Evolutionary conservation across 352 stramenopile genomes (phyloP).

Genomic region (Phytopythium ostracodes): DNA sequence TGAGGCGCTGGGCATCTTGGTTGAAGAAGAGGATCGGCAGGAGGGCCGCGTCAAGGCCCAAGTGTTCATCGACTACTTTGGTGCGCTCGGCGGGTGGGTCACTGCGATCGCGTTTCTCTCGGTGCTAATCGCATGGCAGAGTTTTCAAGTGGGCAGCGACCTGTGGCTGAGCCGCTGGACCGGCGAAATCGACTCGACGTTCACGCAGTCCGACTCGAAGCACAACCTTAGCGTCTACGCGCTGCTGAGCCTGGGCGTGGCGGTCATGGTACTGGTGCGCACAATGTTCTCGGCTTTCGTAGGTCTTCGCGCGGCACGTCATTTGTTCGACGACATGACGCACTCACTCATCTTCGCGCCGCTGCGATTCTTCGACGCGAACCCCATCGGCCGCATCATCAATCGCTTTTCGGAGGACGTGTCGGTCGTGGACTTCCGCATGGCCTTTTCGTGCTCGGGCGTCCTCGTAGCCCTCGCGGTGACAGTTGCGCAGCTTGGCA

Average conservation of each 20-base stretch:
- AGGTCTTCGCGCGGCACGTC: slow-evolving; percentile 21
- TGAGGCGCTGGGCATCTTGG: background rate
- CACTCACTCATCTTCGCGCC: slow-evolving; percentile 71
- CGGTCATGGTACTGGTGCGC: slow-evolving; percentile 26
- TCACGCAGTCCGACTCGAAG: background rate
- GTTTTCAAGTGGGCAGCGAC: slow-evolving; percentile 15
- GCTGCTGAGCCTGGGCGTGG: slow-evolving; percentile 5
- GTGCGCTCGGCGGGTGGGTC: slow-evolving; percentile 18
- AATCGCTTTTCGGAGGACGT: slow-evolving; percentile 87
- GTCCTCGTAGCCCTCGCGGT: slow-evolving; percentile 44
- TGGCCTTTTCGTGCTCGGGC: slow-evolving; percentile 11
- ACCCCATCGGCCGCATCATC: slow-evolving; percentile 79
- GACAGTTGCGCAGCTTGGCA: slow-evolving; percentile 56
- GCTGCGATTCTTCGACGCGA: slow-evolving; percentile 88
- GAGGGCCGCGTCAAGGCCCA: slow-evolving; percentile 20
- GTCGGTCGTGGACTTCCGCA: slow-evolving; percentile 73
- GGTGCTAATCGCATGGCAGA: slow-evolving; percentile 13
- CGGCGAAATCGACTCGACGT: background rate
- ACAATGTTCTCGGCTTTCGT: slow-evolving; percentile 18
- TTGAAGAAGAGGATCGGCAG: slow-evolving; percentile 19
- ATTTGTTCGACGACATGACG: slow-evolving; percentile 77
- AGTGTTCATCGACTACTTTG: slow-evolving; percentile 25
- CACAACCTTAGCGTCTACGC: slow-evolving; percentile 25
- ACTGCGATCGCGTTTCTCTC: slow-evolving; percentile 7
- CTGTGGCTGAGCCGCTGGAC: slow-evolving; percentile 26